Evolutionary conservation across 768 basidiomycete species (phyloP), one percentile per base, ranked within the genome.

Genomic region (Goffeauzyma gilvescens): DNA sequence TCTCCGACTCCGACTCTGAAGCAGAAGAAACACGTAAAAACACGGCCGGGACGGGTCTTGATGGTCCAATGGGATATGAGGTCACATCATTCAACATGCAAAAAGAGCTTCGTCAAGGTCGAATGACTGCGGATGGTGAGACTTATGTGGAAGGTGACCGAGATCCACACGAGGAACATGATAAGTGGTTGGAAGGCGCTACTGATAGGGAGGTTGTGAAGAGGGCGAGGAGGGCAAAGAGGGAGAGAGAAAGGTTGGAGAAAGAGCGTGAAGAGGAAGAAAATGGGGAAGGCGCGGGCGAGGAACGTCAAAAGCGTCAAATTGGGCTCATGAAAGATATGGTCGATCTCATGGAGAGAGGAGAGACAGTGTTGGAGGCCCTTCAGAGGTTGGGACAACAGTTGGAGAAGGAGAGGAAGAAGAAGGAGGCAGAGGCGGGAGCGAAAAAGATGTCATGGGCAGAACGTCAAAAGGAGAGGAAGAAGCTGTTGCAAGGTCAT

Each of bases 51-150:
- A 42, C 32, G 39, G 59, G 54, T 21, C 41, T 59, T 18, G 59
- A 60, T 25, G 57, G 55, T 9, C 55, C 57, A 36, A 95, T 98
- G 90, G 93, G 90, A 2, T 90, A 68, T 65, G 81, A 89, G 58
- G 53, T 98, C 8, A 87, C 82, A 3, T 81, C 84, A 21, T 98
- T 98, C 75, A 90, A 98, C 63, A 96, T 98, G 90, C 79, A 87
- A 50, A 80, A 84, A 54, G 93, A 98, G 71, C 89, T 96, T 80
- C 79, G 85, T 57, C 90, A 96, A 65, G 93, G 93, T 28, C 84
- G 86, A 59, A 95, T 98, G 68, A 78, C 83, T 4, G 81, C 81
- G 46, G 90, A 96, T 58, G 93, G 93, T 35, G 59, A 64, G 46
- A 50, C 49, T 7, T 69, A 66, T 55, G 85, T 86, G 58, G 75